Conservation (phyloP, 768 basidiomycete genomes). For the Termitomyces sp. region DNA sequence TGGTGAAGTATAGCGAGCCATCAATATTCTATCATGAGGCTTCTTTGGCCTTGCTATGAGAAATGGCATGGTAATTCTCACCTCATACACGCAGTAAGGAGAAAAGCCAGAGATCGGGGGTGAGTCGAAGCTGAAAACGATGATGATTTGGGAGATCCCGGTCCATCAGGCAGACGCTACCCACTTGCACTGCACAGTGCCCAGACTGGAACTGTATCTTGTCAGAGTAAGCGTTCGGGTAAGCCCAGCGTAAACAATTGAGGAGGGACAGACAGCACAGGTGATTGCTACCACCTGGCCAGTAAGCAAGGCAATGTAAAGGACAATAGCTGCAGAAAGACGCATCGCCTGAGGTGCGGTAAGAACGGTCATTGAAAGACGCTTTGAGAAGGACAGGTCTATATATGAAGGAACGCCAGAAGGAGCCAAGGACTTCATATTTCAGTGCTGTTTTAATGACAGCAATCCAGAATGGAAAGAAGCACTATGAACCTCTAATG, state of each 20-base stretch:
- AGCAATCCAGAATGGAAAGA: neutral
- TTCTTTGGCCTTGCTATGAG: neutral
- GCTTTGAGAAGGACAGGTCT: neutral
- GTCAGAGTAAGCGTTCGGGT: slow-evolving; percentile 8
- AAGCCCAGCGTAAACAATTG: slow-evolving; percentile 6
- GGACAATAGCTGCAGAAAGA: neutral
- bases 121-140: neutral
- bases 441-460: neutral
- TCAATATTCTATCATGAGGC: neutral
- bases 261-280: slow-evolving; percentile 10
- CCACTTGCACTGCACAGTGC: slow-evolving; percentile 10
- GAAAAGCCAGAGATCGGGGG: slow-evolving; percentile 5
- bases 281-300: slow-evolving; percentile 1
- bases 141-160: neutral
- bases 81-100: slow-evolving; percentile 3
- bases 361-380: neutral
- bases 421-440: neutral
- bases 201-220: neutral
- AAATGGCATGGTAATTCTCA: neutral
- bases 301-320: slow-evolving; percentile 1
- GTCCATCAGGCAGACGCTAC: neutral
- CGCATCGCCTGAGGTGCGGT: neutral
- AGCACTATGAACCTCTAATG: too few species aligned
- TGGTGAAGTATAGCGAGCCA: slow-evolving; percentile 8
- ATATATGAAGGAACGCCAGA: neutral